Percentiles rank a stretch among this genome's conserved stretches.
Evolutionary conservation across 23 red algal species (phyloP).

Genomic region (Gracilaria domingensis): DNA sequence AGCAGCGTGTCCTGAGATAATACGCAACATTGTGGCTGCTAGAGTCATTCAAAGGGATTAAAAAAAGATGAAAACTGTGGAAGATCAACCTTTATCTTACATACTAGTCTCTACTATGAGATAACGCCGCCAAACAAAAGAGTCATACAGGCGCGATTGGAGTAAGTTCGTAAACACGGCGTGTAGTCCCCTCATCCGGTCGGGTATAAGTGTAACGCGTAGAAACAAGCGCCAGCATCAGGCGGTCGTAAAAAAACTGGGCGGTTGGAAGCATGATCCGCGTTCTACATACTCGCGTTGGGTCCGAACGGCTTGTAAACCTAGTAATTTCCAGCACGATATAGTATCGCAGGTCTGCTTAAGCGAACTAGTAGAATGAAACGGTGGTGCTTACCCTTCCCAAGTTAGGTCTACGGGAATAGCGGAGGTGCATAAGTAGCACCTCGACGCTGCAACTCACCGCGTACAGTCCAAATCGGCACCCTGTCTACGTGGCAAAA

Average conservation of each 20-base stretch:
- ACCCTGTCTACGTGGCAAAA: background rate
- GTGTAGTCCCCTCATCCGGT: background rate
- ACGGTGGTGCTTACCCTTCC: background rate
- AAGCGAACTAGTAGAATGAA: background rate
- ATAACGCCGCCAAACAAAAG: too few species aligned
- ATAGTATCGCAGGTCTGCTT: too few species aligned
- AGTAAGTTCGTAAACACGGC: background rate
- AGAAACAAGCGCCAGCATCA: background rate
- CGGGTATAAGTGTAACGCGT: background rate
- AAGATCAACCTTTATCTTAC: too few species aligned
- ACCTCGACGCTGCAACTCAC: background rate
- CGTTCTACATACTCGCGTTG: too few species aligned
- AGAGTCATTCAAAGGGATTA: too few species aligned
- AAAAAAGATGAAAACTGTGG: too few species aligned
- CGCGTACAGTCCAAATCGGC: background rate
- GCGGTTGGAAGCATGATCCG: too few species aligned
- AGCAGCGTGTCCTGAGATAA: too few species aligned
- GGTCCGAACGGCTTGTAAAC: too few species aligned
- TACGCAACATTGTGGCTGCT: too few species aligned
- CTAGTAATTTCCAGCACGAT: too few species aligned
- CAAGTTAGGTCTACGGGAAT: background rate
- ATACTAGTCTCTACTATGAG: too few species aligned
- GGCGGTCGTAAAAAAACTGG: background rate
- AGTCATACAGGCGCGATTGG: background rate
- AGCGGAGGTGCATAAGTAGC: constrained; percentile 11